Evolutionary conservation across 2,329 filamentous ascomycete genomes (phyloP), one percentile per base, ranked within the genome.

Genomic region (Trichoderma afroharzianum): DNA sequence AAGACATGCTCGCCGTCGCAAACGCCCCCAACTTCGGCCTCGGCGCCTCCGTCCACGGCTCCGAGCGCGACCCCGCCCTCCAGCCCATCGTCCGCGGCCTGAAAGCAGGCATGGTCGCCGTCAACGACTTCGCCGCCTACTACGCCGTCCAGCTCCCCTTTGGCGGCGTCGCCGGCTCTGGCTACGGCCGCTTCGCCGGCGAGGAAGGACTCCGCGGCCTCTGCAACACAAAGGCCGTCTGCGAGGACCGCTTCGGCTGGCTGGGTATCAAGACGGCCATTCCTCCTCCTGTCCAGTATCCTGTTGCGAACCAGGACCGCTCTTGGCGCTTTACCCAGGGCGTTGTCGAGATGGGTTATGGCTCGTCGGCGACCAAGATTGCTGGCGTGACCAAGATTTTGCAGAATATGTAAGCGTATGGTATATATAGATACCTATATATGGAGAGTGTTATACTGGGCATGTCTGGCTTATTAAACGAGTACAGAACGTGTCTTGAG

Each of bases 121-220:
- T 99, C 76, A 99, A 99, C 80, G 96, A 99, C 83, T 99, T 99
- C 78, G 96, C 91, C 24, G 92, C 90, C 32, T 98, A 91, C 81
- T 99, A 99, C 79, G 94, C 95, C 67, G 95, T 97, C 8, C 94
- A 97, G 82, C 83, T 99, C 50, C 96, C 96, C 0, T 99, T 99
- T 81, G 96, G 96, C 47, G 96, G 95, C 68, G 90, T 93, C n/a
- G 90, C 89, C 71, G 95, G 94, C 1, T 97, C 93, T 28, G 96
- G 93, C 0, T 98, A 98, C 80, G 96, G 96, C 1, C 88, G 95
- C 3, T 99, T 99, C 82, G 95, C 94, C 0, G 96, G 94, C 28
- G 91, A 93, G 75, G 96, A 99, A 80, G 96, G 96, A 0, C 82
- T 99, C 26, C 87, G 93, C 43, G 91, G 91, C 4, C 79, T 99